These are phyloP conservation scores for Agrostemma githago DNA, from an alignment of 148 eudicot species.

Conservation along the genomic window DNA sequence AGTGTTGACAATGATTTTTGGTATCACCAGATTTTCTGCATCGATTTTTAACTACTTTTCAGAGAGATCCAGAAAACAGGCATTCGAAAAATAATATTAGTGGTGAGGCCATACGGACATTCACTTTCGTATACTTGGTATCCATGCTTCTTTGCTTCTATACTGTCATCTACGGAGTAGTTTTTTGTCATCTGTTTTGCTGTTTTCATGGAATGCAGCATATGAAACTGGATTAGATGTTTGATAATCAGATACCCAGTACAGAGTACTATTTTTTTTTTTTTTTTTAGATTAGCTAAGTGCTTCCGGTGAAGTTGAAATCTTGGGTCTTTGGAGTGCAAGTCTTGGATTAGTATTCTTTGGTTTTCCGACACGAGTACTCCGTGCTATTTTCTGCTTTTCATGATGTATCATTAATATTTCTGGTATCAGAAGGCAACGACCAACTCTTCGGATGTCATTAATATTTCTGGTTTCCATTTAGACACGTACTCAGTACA, in stretches of 20 bases:
- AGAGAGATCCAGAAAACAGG: conserved; percentile 39
- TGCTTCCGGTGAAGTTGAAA: too few relatives aligned
- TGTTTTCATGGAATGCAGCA: neutral
- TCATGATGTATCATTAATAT: too few relatives aligned
- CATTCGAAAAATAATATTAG: conserved; percentile 20
- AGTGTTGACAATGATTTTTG: conserved; percentile 47
- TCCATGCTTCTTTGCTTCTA: neutral
- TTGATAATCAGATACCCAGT: neutral
- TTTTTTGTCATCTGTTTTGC: neutral
- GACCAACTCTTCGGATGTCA: too few relatives aligned
- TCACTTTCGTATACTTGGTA: conserved; percentile 13
- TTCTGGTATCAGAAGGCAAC: too few relatives aligned
- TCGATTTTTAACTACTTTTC: conserved; percentile 36
- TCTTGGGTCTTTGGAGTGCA: too few relatives aligned
- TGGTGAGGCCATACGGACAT: conserved; percentile 7
- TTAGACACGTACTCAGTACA: too few relatives aligned
- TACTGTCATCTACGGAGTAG: neutral
- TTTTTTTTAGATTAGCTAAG: too few relatives aligned
- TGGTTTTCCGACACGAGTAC: too few relatives aligned
- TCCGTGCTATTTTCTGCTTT: too few relatives aligned
- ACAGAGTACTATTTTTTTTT: too few relatives aligned
- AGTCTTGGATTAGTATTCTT: too few relatives aligned
- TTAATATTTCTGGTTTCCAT: too few relatives aligned
- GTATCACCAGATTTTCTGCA: conserved; percentile 47
- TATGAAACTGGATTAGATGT: neutral